Base-by-base conservation (phyloP, 495 filamentous ascomycete genomes). In the Penicillium dipodomyicola region DNA sequence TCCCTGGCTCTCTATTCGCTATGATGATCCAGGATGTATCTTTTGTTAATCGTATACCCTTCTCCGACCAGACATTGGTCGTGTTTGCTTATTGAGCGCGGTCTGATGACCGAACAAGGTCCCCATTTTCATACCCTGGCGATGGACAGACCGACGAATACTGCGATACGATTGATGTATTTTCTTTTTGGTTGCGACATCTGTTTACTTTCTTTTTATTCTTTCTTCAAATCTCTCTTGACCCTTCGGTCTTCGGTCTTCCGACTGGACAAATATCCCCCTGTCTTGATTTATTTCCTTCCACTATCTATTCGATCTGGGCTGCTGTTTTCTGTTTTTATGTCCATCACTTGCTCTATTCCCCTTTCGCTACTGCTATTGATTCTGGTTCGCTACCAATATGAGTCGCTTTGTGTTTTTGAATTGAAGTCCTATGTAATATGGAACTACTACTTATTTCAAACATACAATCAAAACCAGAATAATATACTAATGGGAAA, bases 341-440 rank as follows among this genome's bases (percentile, higher is more conserved):
- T 53, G 56, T 54, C 44, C 51, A 19, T 57, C 41, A 56, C 53
- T 41, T 67, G 66, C 64, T 67, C 61, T 69, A 69, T 69, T 69
- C 66, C 66, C 66, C 66, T 69, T 67, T 69, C 59, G 66, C 59
- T 69, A 57, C 57, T 66, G 49, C 25, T 54, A 52, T 65, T 44
- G 45, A 41, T 58, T 54, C 52, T 56, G 39, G 37, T 65, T 52
- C 25, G 49, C 54, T 48, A 33, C 37, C 35, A 59, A 64, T 67
- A 61, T 49, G 58, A 64, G 59, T 61, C 55, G 61, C 54, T 59
- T 58, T 44, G 9, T 53, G 51, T 9, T 12, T 49, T 43, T 45
- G 19, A 23, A n/a, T 32, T 20, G 11, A 4, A 15, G 19, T 37
- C 11, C 33, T 15, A 22, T 49, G 11, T 37, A 49, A 35, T 23